These are phyloP conservation scores for Straminergon stramineum DNA, from an alignment of 225 moss, liverwort and hornwort genomes.

Conservation along the genomic window DNA sequence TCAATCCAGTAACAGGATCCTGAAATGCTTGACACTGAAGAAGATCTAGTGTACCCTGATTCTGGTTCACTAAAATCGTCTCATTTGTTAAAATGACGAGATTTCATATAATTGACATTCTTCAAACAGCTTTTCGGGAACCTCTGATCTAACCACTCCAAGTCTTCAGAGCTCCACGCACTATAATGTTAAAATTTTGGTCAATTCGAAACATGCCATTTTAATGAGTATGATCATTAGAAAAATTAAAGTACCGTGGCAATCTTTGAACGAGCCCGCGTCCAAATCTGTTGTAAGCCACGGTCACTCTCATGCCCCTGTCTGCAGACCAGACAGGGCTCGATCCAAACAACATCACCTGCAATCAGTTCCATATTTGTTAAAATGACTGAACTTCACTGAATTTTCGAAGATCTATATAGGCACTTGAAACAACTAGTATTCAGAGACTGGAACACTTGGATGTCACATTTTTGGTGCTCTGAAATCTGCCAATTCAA, in stretches of 20 bases:
- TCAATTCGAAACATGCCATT: not conserved
- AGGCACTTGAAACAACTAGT: not conserved
- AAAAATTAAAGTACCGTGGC: conserved; percentile 2
- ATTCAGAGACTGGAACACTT: not conserved
- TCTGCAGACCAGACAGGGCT: conserved; percentile 11
- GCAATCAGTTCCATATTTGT: not conserved
- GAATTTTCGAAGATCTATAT: not conserved
- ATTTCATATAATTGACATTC: not conserved
- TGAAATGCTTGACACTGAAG: not conserved
- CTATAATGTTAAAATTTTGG: too few species aligned
- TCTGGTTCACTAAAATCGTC: not conserved
- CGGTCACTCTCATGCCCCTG: conserved; percentile 26
- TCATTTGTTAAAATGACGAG: not conserved
- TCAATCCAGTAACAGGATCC: not conserved
- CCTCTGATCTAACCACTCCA: not conserved
- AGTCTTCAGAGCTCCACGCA: too few species aligned
- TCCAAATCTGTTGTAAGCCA: conserved; percentile 46
- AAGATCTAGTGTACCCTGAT: not conserved
- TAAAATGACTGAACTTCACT: not conserved
- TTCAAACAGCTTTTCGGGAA: not conserved
- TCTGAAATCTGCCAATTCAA: not conserved
- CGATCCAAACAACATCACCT: conserved; percentile 36
- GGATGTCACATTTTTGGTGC: not conserved
- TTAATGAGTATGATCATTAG: not conserved
- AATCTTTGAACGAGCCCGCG: conserved; percentile 21